These are phyloP conservation scores for Taphrina communis DNA, from an alignment of 1,139 yeast genomes.

Conservation along the genomic window DNA sequence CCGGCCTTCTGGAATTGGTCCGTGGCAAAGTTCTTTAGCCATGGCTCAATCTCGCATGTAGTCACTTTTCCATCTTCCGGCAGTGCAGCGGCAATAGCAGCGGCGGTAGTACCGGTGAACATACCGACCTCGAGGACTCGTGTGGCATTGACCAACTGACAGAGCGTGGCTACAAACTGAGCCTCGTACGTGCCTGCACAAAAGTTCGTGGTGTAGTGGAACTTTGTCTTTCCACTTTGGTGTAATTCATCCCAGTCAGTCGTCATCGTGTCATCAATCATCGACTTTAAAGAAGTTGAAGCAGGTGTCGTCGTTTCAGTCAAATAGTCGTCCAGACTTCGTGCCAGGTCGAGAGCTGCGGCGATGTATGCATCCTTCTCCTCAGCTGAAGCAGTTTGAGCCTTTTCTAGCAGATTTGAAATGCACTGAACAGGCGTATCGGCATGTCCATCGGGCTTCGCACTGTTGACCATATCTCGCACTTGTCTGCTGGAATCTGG, in stretches of 20 bases:
- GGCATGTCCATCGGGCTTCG: slow-evolving; percentile 33
- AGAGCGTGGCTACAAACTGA: slow-evolving; percentile 36
- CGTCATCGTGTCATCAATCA: slow-evolving; percentile 38
- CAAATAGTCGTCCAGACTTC: slow-evolving; percentile 35
- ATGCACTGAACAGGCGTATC: slow-evolving; percentile 39
- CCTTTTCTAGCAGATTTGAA: slow-evolving; percentile 25
- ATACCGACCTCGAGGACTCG: slow-evolving; percentile 39
- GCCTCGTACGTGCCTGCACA: slow-evolving; percentile 42
- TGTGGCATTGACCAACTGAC: slow-evolving; percentile 36
- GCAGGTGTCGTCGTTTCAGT: slow-evolving; percentile 37
- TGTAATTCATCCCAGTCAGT: slow-evolving; percentile 40
- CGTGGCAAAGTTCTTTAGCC: slow-evolving; percentile 25
- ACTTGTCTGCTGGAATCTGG: background rate
- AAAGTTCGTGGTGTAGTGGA: slow-evolving; percentile 37
- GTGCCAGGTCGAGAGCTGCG: slow-evolving; percentile 31
- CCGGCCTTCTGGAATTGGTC: slow-evolving; percentile 37
- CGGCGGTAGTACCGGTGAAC: slow-evolving; percentile 41
- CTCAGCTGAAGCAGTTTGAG: slow-evolving; percentile 33
- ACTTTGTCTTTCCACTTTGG: slow-evolving; percentile 33
- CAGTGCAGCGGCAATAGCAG: slow-evolving; percentile 33
- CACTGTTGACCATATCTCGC: background rate
- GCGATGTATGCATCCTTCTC: slow-evolving; percentile 38
- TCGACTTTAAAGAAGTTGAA: slow-evolving; percentile 14
- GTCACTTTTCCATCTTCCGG: slow-evolving; percentile 39
- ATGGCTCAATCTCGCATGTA: slow-evolving; percentile 40